These are phyloP conservation scores for Diaporthe ilicicola DNA, from an alignment of 2,329 filamentous ascomycete genomes.

Conservation along the genomic window DNA sequence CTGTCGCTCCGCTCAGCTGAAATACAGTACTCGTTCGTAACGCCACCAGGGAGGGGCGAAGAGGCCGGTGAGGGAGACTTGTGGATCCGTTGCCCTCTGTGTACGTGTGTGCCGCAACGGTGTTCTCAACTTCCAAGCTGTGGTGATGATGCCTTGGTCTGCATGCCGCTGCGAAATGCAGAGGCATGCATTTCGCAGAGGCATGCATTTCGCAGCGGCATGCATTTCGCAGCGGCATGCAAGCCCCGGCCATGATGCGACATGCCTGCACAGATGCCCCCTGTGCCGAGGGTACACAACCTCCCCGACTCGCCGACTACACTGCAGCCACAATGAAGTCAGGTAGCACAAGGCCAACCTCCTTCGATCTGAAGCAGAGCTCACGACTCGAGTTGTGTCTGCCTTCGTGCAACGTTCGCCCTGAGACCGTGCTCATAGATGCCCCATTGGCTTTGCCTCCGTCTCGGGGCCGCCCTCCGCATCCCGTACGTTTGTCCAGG, in stretches of 20 bases:
- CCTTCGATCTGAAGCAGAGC: constrained; percentile 11
- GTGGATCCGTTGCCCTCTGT: constrained; percentile 7
- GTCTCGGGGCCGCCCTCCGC: not conserved
- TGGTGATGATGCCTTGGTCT: constrained; percentile 22
- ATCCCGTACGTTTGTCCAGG: not conserved
- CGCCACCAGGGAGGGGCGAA: not conserved
- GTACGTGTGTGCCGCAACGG: constrained; percentile 26
- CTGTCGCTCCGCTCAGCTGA: constrained; percentile 21
- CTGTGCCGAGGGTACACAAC: constrained; percentile 19
- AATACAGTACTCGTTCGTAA: constrained; percentile 9
- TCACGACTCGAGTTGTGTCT: constrained; percentile 20
- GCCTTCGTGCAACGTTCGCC: constrained; percentile 18
- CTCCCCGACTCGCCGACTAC: constrained; percentile 32
- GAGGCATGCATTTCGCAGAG: too few species aligned
- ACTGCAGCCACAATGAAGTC: constrained; percentile 29
- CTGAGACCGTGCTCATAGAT: constrained; percentile 1
- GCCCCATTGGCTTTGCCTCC: not conserved
- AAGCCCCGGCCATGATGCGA: constrained; percentile 17
- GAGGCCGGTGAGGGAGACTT: constrained; percentile 1
- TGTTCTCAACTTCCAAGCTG: constrained; percentile 15
- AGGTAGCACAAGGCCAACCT: constrained; percentile 18
- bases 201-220: too few species aligned
- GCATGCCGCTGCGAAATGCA: constrained; percentile 23
- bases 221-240: constrained; percentile 20
- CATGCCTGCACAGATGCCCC: constrained; percentile 4